Evolutionary conservation across 2,329 filamentous ascomycete genomes (phyloP), one percentile per base, ranked within the genome.

Genomic region (Xylariaceae sp.): DNA sequence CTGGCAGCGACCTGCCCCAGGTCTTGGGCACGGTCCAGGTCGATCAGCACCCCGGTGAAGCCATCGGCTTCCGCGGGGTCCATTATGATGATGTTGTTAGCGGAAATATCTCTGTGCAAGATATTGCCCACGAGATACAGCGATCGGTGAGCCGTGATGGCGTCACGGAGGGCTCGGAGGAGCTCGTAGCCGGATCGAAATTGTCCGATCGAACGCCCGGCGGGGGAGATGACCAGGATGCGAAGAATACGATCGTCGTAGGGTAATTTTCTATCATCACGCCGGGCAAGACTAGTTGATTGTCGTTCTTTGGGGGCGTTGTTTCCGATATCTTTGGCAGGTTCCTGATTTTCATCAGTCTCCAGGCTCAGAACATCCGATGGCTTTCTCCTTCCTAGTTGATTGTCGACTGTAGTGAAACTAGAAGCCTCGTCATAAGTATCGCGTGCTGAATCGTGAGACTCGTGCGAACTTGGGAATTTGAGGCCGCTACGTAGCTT

Each of bases 31-130:
- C 51, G 31, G 30, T 60, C 51, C 2, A 60, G 41, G 41, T 60
- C 56, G 42, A 60, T 60, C 6, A 60, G 47, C 37, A 59, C 51
- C 2, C 53, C 56, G 44, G 32, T 55, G 8, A 55, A 49, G 41
- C 44, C 50, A 41, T 49, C 41, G 32, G 53, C 44, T 19, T 32
- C 35, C 27, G 41, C 7, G 0, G 7, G 43, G 29, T 59, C 48
- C 2, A 52, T 47, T 31, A 59, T 59, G n/a, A 59, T 50, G 5
- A 60, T 59, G 35, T 56, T 60, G 6, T 49, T 52, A 29, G 12
- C 41, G 11, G 50, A 58, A 3, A 60, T 59, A 40, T 60, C 53
- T 32, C 50, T 46, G 47, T 62, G 53, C 31, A 62, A 51, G 19
- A 62, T 59, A 5, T 42, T 48, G 4, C 44, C 53, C 2, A 39